Conservation (phyloP, 2,329 filamentous ascomycete genomes). For the Bimuria novae-zelandiae region DNA sequence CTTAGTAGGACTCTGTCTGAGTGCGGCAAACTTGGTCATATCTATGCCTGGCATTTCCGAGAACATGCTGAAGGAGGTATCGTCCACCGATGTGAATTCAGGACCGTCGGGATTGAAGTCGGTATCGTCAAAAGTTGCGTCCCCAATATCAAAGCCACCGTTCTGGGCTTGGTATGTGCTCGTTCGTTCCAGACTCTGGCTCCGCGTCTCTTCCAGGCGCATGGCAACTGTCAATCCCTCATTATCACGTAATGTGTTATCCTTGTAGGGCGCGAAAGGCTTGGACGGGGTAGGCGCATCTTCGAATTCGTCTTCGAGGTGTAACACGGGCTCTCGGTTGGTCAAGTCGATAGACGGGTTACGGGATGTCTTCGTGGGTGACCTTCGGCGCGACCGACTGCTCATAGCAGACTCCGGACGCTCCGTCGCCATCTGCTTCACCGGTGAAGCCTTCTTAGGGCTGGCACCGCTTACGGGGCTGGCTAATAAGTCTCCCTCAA, state of each 20-base stretch:
- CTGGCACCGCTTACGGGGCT: constrained; percentile 17
- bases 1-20: constrained; percentile 63
- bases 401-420: constrained; percentile 33
- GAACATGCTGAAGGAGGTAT: constrained; percentile 82
- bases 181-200: constrained; percentile 24
- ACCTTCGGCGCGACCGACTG: constrained; percentile 32
- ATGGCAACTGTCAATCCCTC: constrained; percentile 46
- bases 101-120: constrained; percentile 41
- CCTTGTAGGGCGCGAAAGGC: constrained; percentile 26
- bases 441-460: constrained; percentile 34
- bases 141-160: constrained; percentile 27
- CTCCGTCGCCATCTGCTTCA: constrained; percentile 26
- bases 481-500: constrained; percentile 23
- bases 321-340: constrained; percentile 15
- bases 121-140: constrained; percentile 25
- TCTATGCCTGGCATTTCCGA: constrained; percentile 79
- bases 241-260: constrained; percentile 41
- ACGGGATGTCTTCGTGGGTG: constrained; percentile 35
- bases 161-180: constrained; percentile 29
- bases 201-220: constrained; percentile 36
- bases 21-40: constrained; percentile 78
- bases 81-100: constrained; percentile 55
- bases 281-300: constrained; percentile 24
- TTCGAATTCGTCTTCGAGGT: constrained; percentile 18
- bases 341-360: constrained; percentile 26